Conservation (phyloP, 768 basidiomycete genomes). For the Pleurotus tuber-regium region DNA sequence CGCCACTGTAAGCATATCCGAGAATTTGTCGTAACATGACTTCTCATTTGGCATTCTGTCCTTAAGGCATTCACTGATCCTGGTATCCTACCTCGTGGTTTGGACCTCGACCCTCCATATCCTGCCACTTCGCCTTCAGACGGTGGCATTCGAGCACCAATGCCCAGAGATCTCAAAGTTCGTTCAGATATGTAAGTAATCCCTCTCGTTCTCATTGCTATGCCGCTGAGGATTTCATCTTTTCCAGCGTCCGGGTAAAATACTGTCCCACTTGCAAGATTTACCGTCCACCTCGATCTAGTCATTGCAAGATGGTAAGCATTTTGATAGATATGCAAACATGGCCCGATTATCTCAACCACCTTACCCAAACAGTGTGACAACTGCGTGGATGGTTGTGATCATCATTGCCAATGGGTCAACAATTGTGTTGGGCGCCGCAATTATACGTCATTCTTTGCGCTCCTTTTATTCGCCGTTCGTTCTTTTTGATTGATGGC, state of each 20-base stretch:
- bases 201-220: neutral
- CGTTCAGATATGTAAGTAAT: slow-evolving; percentile 67
- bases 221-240: neutral
- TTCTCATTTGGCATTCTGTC: slow-evolving; percentile 8
- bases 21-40: neutral
- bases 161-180: slow-evolving; percentile 81
- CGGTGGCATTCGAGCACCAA: slow-evolving; percentile 56
- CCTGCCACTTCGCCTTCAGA: slow-evolving; percentile 62
- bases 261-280: slow-evolving; percentile 92
- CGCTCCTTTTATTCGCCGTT: slow-evolving; percentile 74
- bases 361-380: slow-evolving; percentile 63
- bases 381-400: slow-evolving; percentile 95
- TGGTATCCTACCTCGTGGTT: slow-evolving; percentile 84
- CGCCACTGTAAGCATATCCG: slow-evolving; percentile 54
- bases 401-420: slow-evolving; percentile 89
- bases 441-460: slow-evolving; percentile 94
- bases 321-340: neutral
- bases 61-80: slow-evolving; percentile 74
- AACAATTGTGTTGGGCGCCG: slow-evolving; percentile 95
- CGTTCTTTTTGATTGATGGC: slow-evolving; percentile 28
- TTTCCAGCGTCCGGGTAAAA: slow-evolving; percentile 78
- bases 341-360: neutral
- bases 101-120: slow-evolving; percentile 86
- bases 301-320: slow-evolving; percentile 91
- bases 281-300: slow-evolving; percentile 91